These are phyloP conservation scores for Cyathus striatus DNA, from an alignment of 768 basidiomycete species.

Conservation along the genomic window DNA sequence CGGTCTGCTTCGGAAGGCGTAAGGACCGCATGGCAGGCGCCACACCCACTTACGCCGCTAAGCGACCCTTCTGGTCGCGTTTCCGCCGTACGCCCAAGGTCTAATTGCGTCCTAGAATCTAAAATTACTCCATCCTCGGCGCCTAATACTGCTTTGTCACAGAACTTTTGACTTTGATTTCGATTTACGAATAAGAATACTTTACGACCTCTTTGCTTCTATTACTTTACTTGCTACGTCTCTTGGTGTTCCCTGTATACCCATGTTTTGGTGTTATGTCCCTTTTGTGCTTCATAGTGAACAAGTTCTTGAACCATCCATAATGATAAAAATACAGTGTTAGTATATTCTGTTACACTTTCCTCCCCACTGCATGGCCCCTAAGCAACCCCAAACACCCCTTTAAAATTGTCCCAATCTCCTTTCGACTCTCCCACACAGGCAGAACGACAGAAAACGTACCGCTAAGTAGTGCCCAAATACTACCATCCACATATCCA, in stretches of 20 bases:
- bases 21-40: conserved; percentile 44
- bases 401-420: conserved; percentile 18
- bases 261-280: no score
- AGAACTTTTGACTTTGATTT: no score
- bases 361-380: background rate
- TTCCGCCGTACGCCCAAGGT: conserved; percentile 10
- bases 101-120: no score
- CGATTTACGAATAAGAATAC: no score
- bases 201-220: no score
- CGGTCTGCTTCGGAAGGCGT: conserved; percentile 66
- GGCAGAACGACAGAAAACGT: conserved; percentile 31
- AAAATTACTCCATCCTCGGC: background rate
- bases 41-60: conserved; percentile 24
- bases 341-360: no score
- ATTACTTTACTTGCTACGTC: no score
- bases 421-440: conserved; percentile 27
- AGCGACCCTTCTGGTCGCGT: conserved; percentile 6
- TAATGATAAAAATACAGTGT: no score
- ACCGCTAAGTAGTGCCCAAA: conserved; percentile 29
- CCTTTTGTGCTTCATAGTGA: no score
- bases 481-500: conserved; percentile 11
- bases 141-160: no score
- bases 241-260: no score
- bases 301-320: no score
- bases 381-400: conserved; percentile 2